Evolutionary conservation across 352 stramenopile species (phyloP), one percentile per base, ranked within the genome.

Genomic region (Phytophthora ohioensis): DNA sequence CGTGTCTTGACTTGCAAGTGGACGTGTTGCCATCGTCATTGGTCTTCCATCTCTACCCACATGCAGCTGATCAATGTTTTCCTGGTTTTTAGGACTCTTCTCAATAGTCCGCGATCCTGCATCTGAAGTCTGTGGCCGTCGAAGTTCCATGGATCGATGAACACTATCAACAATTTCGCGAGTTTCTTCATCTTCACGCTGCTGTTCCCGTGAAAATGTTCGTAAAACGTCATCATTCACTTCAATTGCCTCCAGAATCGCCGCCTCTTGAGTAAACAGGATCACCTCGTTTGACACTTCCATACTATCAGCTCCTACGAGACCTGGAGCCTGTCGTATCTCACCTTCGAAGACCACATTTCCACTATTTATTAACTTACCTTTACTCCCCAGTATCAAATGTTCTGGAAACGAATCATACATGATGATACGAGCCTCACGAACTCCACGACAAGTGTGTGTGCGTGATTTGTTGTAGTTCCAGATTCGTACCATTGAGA

Each of bases 381-480:
- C 17, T 2, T 32, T 49, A 39, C 15, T 21, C 17, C 47, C 58
- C 0, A 34, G 36, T 0, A 48, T 46, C 11, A 61, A 38, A 13
- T 41, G 12, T 0, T 32, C 51, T 30, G 80, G 86, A 35, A 41
- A 17, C 1, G 60, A 47, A 11, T 73, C 49, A 45, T 73, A 76
- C n/a, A 97, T 51, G 17, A 85, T 51, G 1, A 97, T 36, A 6
- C 86, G 76, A n/a, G 88, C 78, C 5, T 82, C 66, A 7, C 82
- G 76, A 45, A 87, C 87, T 2, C 86, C 90, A 30, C 91, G 87
- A 58, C 76, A 91, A 12, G 82, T 97, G 34, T 96, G 87, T 1
- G 89, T 88, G 8, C 92, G 78, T 51, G 85, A 95, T 63, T 97
- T 97, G 71, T 97, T 97, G 76, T 98, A 98, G 68, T 98, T 98